Base-by-base conservation (phyloP, 768 basidiomycete species). In the Polyporus arcularius region DNA sequence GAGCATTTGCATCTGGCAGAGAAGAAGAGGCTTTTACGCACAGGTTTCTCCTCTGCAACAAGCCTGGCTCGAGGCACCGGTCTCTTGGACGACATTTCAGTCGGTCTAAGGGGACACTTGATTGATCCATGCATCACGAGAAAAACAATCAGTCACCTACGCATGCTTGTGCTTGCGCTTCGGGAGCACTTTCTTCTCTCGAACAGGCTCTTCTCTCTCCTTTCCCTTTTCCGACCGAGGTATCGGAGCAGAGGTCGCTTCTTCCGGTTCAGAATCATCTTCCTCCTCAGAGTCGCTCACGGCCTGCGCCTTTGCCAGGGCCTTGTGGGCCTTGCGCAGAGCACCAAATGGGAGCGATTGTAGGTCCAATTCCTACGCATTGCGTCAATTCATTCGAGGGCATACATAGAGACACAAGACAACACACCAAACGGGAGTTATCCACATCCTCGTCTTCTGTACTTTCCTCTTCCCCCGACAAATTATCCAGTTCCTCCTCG, bases 141-240 rank as follows among this genome's bases (percentile, higher is more conserved):
- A 16, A 10, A 12, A 32, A 38, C 39, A 32, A 40, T 14, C n/a
- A 46, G 30, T 14, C 28, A 81, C 93, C 63, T 74, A 96, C 95
- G 96, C 93, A 75, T 96, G 89, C 69, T 98, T 97, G 70, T 82
- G 84, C 5, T 81, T 71, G 45, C 94, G 81, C 73, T 89, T 89
- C 12, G 79, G 70, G 3, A 85, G 77, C 58, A 80, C 77, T 40
- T 73, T 79, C 57, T 79, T 78, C 77, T 76, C 67, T 79, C 80
- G 39, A 73, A 31, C 53, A 52, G 54, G 74, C 57, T 76, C 78
- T 67, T 66, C 72, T 53, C 71, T 78, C 65, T 71, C 76, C 61
- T 73, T 79, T 3, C 60, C 67, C 49, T 67, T 67, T 11, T 58
- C 55, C 14, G 41, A 26, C 6, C 30, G 40, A 54, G 51, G 21